phyloP scores from a whole-genome alignment of 2,329 filamentous ascomycete genomes.

The Apiospora hydei region DNA sequence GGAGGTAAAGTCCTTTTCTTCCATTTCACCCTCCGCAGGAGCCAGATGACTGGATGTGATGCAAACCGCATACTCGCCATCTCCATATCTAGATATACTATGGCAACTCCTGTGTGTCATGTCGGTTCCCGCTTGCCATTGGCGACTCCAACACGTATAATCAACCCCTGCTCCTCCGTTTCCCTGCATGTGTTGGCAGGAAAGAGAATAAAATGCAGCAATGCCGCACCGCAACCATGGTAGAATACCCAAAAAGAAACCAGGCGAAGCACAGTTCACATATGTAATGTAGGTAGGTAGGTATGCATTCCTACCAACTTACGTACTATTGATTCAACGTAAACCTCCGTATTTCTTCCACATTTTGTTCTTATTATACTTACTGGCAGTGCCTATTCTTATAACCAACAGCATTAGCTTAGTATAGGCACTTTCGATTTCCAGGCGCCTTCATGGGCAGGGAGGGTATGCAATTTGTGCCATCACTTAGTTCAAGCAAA shows the following conservation, averaged over 20 bases:
- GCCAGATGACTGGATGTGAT: constrained; percentile 26
- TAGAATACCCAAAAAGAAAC: not conserved
- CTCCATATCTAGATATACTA: not conserved
- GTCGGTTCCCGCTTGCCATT: not conserved
- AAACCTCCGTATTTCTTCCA: not conserved
- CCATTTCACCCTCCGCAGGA: constrained; percentile 21
- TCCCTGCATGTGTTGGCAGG: not conserved
- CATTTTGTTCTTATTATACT: not conserved
- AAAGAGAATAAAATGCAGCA: constrained; percentile 1
- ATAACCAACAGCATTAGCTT: not conserved
- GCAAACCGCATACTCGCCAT: not conserved
- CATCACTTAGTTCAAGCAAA: not conserved
- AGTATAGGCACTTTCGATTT: not conserved
- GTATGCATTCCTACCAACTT: constrained; percentile 1
- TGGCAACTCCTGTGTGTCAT: constrained; percentile 15
- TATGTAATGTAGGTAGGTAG: not conserved
- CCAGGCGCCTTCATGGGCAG: not conserved
- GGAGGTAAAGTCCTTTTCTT: not conserved
- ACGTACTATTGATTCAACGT: not conserved
- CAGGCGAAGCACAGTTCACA: constrained; percentile 7
- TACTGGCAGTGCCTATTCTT: not conserved
- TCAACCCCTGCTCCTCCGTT: not conserved
- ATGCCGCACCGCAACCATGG: not conserved
- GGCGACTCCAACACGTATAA: not conserved
- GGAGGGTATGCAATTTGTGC: not conserved